Percentiles rank a stretch among this genome's conserved stretches.
Evolutionary conservation across 139 green algal genomes (phyloP).

Genomic region (Chlorella sp.): DNA sequence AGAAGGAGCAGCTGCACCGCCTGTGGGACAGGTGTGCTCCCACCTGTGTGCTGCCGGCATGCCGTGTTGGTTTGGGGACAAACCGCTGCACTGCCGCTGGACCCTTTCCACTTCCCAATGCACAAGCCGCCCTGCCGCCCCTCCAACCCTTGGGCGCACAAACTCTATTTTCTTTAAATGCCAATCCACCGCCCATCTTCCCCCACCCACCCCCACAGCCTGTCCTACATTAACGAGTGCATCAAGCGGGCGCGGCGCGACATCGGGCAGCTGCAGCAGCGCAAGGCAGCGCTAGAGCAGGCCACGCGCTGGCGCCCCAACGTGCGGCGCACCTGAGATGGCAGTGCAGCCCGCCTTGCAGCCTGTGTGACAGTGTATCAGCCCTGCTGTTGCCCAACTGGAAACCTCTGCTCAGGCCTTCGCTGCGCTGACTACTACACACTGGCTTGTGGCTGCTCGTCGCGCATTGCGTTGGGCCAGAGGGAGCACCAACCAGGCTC

Average conservation of each 20-base stretch:
- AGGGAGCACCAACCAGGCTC: no score
- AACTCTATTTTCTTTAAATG: no score
- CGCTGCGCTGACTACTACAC: no score
- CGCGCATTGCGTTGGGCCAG: no score
- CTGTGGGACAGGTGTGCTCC: constrained; percentile 24
- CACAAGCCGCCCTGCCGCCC: no score
- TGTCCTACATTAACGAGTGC: constrained; percentile 12
- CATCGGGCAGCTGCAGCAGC: constrained; percentile 2
- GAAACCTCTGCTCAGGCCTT: no score
- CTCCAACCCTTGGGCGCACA: no score
- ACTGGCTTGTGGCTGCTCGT: no score
- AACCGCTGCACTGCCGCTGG: background rate
- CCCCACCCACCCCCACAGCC: background rate
- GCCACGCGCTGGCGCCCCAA: constrained; percentile 15
- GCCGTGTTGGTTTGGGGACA: no score
- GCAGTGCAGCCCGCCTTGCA: background rate
- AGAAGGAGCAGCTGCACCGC: constrained; percentile 18
- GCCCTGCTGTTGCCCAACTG: no score
- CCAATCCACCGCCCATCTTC: no score
- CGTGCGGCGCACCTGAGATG: background rate
- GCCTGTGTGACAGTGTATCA: background rate
- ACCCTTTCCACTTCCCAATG: background rate
- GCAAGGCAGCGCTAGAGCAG: background rate
- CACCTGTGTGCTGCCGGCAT: no score
- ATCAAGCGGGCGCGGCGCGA: background rate